Base-by-base conservation (phyloP, 2,329 filamentous ascomycete genomes). In the Bisporella sp. region DNA sequence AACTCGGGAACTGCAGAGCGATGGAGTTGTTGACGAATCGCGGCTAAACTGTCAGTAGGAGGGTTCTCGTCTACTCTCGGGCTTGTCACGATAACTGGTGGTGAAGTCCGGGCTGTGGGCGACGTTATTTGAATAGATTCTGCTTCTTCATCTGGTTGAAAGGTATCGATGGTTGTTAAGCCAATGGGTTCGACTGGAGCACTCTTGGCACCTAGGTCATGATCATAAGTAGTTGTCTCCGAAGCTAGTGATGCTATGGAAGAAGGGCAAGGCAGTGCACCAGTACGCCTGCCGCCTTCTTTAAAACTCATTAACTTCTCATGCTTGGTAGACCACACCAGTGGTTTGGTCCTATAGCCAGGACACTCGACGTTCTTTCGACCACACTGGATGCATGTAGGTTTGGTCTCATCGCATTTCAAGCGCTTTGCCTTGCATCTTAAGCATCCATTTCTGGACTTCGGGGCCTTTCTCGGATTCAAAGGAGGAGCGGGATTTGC, bases 311-410 rank as follows among this genome's bases (percentile, higher is more conserved):
- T 37, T 2, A 9, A n/a, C n/a, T 61, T 64, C 44, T 64, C 60
- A 56, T 64, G 59, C 47, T 64, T 64, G 2, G 61, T 64, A 31
- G 59, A 62, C 61, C 61, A 64, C 4, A 62, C 54, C 13, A 62
- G 46, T 5, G 55, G 47, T 45, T 61, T 59, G 5, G 49, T 51
- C 45, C 54, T 58, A 33, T 62, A 64, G 9, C 60, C 60, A 6
- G 60, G 60, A 47, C 61, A 64, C 5, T 50, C 46, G 30, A 58
- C 46, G 21, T 57, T 54, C 43, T 60, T 62, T 31, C 55, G 54
- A 32, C 31, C 41, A 35, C 61, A 64, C 42, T 64, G 58, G 37
- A 54, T 39, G 47, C 61, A 64, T 47, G 54, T 55, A 4, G 61
- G 61, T 45, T 62, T 62, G n/a, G 41, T 53, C 48, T 64, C 61